phyloP scores from a whole-genome alignment of 768 basidiomycete genomes.

The Botryobasidium botryosum region DNA sequence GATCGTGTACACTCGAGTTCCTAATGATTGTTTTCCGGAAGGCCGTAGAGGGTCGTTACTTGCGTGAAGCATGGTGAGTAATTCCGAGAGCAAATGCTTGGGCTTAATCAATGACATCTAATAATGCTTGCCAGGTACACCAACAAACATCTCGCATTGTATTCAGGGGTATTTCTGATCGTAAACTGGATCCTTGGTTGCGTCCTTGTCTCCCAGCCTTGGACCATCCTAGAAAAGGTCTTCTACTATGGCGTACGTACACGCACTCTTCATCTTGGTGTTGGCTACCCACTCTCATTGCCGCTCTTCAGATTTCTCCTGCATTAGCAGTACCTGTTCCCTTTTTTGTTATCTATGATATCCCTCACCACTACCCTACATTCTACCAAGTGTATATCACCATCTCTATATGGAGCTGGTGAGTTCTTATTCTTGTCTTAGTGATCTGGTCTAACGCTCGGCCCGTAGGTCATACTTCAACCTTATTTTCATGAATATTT shows the following conservation, averaged over 20 bases:
- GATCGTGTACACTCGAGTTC: too few species aligned
- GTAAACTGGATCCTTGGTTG: slow-evolving; percentile 8
- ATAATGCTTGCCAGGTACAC: too few species aligned
- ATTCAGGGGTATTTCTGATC: too few species aligned
- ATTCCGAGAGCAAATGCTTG: too few species aligned
- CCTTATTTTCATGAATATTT: slow-evolving; percentile 11
- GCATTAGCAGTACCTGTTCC: slow-evolving; percentile 17
- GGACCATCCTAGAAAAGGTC: background rate
- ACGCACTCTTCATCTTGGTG: background rate
- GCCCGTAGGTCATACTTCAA: background rate
- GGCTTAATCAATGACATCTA: too few species aligned
- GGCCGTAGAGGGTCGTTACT: too few species aligned
- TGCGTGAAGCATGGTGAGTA: too few species aligned
- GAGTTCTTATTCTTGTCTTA: background rate
- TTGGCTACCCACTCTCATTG: background rate
- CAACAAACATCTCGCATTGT: too few species aligned
- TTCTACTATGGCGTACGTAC: slow-evolving; percentile 10
- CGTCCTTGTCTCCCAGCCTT: background rate
- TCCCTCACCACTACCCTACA: slow-evolving; percentile 14
- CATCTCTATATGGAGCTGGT: slow-evolving; percentile 16
- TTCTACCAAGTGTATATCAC: slow-evolving; percentile 19
- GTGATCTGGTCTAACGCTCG: too few species aligned
- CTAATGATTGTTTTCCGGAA: too few species aligned
- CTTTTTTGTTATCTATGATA: slow-evolving; percentile 19
- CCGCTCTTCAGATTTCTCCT: slow-evolving; percentile 5